Percentiles rank a stretch among this genome's conserved stretches.
These are phyloP conservation scores for Lichina pygmaea DNA, from an alignment of 495 filamentous ascomycete species.

Conservation along the genomic window DNA sequence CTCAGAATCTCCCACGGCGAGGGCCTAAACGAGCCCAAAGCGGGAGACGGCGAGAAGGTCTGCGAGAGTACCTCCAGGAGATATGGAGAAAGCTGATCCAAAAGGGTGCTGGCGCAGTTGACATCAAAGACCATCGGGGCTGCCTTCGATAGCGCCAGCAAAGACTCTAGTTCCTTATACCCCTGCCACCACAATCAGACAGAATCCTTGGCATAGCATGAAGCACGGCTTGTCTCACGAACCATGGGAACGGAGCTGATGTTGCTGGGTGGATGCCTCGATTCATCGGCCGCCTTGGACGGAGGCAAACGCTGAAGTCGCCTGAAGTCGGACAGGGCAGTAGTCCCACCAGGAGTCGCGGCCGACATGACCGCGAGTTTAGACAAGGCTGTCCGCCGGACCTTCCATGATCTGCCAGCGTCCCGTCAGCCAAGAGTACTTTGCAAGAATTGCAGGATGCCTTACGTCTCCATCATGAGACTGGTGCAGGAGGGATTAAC, in stretches of 20 bases:
- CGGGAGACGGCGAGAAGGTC: slow-evolving; percentile 48
- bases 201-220: too few relatives aligned
- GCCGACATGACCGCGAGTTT: slow-evolving; percentile 41
- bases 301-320: slow-evolving; percentile 25
- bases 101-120: slow-evolving; percentile 46
- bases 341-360: slow-evolving; percentile 19
- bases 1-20: slow-evolving; percentile 77
- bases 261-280: too few relatives aligned
- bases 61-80: slow-evolving; percentile 60
- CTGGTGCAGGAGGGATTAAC: too few relatives aligned
- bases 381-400: slow-evolving; percentile 37
- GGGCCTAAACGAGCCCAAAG: slow-evolving; percentile 53
- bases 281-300: too few relatives aligned
- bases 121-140: slow-evolving; percentile 37
- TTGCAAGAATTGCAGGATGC: neutral
- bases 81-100: slow-evolving; percentile 50
- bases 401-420: slow-evolving; percentile 3
- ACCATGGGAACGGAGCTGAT: too few relatives aligned
- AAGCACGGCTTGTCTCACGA: too few relatives aligned
- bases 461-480: too few relatives aligned
- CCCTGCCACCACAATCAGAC: slow-evolving; percentile 13
- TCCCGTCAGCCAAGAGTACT: neutral
- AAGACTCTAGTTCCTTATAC: slow-evolving; percentile 62
- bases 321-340: slow-evolving; percentile 30
- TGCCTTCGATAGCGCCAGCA: slow-evolving; percentile 72